A percentile compares a stretch with the other conserved stretches of the same genome.
Conservation (phyloP, 495 filamentous ascomycete genomes). For the Lasiosphaeria ovina region DNA sequence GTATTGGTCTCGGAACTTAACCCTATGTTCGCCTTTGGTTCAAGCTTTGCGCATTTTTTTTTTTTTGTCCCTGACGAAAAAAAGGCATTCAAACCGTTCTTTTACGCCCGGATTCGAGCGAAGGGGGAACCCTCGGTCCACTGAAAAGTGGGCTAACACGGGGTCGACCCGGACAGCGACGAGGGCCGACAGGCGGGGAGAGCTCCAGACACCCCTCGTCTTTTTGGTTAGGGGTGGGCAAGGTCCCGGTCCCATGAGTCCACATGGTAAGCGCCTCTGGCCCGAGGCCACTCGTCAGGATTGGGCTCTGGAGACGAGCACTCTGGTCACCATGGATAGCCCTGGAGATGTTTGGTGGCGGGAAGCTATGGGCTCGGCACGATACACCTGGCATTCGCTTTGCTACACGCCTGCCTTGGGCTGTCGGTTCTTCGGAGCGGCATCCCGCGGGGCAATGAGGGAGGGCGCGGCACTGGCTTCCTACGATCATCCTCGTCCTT, state of each 20-base stretch:
- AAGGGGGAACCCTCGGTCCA: constrained; percentile 22
- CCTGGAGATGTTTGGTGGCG: constrained; percentile 38
- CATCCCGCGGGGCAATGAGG: constrained; percentile 18
- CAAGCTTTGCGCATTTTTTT: constrained; percentile 44
- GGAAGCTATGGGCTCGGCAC: constrained; percentile 4
- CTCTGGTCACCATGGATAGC: constrained; percentile 56
- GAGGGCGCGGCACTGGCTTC: constrained; percentile 42
- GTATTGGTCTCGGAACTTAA: constrained; percentile 74
- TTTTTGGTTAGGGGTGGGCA: constrained; percentile 26
- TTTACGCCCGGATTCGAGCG: constrained; percentile 33
- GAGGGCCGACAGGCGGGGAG: constrained; percentile 39
- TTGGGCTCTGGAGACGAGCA: constrained; percentile 54
- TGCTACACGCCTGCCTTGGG: neutral
- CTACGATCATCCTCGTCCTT: constrained; percentile 39
- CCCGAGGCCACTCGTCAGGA: constrained; percentile 62
- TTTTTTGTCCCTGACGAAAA: constrained; percentile 8
- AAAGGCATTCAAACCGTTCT: constrained; percentile 38
- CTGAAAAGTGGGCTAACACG: constrained; percentile 41
- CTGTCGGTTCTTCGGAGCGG: neutral
- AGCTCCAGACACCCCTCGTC: constrained; percentile 42
- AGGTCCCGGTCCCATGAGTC: constrained; percentile 57
- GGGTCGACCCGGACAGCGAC: constrained; percentile 19
- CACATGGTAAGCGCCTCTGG: constrained; percentile 60
- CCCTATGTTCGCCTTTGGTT: constrained; percentile 65
- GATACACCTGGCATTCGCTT: constrained; percentile 27